Conservation (phyloP, 176 grass and related monocot genomes). For the maize (Zea mays) region DNA sequence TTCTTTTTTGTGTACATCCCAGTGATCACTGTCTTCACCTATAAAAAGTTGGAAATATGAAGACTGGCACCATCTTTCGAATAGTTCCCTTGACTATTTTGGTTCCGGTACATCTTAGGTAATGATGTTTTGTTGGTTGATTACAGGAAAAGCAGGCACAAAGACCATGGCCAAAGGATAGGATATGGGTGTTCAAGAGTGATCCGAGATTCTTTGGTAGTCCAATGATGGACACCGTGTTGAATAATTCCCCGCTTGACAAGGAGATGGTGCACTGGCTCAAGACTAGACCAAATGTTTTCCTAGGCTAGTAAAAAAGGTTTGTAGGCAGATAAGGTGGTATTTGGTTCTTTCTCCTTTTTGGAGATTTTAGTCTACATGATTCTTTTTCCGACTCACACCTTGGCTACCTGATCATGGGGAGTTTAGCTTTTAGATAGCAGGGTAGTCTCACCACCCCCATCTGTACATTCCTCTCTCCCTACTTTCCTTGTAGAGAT, state of each 20-base stretch:
- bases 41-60: conserved; percentile 2
- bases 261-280: conserved; percentile 99
- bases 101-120: neutral
- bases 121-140: conserved; percentile 34
- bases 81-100: neutral
- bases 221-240: conserved; percentile 88
- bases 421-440: conserved; percentile 61
- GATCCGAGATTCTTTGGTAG: conserved; percentile 91
- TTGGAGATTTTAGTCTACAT: conserved; percentile 52
- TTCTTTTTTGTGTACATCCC: neutral
- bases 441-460: conserved; percentile 51
- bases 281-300: conserved; percentile 79
- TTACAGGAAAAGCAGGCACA: conserved; percentile 96
- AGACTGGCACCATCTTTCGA: neutral
- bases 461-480: conserved; percentile 55
- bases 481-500: conserved; percentile 52
- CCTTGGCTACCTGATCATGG: conserved; percentile 46
- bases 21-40: neutral
- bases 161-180: conserved; percentile 93
- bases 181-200: conserved; percentile 90
- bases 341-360: conserved; percentile 40
- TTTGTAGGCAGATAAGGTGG: conserved; percentile 42
- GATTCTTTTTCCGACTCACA: conserved; percentile 75
- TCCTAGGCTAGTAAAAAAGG: conserved; percentile 70
- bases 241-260: conserved; percentile 86